phyloP scores from a whole-genome alignment of 2,329 filamentous ascomycete genomes.

The Neodidymelliopsis sp. region DNA sequence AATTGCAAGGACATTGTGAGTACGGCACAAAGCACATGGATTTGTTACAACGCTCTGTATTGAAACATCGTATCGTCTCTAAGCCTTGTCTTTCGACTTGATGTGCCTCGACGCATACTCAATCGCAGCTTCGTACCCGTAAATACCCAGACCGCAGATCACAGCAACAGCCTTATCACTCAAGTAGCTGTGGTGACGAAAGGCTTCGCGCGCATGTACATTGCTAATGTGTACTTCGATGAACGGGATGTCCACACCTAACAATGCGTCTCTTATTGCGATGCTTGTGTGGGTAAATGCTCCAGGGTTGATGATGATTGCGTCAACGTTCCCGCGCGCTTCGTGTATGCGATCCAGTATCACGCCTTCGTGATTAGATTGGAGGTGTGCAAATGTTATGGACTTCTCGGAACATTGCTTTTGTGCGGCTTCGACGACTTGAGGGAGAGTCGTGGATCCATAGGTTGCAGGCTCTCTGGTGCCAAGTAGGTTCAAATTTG shows the following conservation, averaged over 20 bases:
- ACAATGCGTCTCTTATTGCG: constrained; percentile 75
- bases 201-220: constrained; percentile 74
- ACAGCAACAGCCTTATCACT: constrained; percentile 78
- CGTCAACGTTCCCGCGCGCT: constrained; percentile 66
- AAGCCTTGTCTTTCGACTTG: constrained; percentile 29
- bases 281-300: constrained; percentile 80
- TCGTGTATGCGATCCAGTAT: constrained; percentile 77
- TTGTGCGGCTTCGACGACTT: constrained; percentile 63
- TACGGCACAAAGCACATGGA: background rate
- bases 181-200: constrained; percentile 73
- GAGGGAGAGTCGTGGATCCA: constrained; percentile 71
- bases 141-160: constrained; percentile 69
- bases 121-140: constrained; percentile 57
- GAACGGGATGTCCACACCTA: constrained; percentile 74
- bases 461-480: constrained; percentile 77
- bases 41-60: background rate
- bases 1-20: too few species aligned
- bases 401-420: constrained; percentile 60
- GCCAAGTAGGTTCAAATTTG: constrained; percentile 82
- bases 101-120: constrained; percentile 50
- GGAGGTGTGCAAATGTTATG: constrained; percentile 66
- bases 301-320: constrained; percentile 77
- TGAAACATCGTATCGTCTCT: background rate
- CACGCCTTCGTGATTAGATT: constrained; percentile 80
- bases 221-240: constrained; percentile 81